Evolutionary conservation across 2,329 filamentous ascomycete genomes (phyloP).

Genomic region (Curvularia eragrostidis): DNA sequence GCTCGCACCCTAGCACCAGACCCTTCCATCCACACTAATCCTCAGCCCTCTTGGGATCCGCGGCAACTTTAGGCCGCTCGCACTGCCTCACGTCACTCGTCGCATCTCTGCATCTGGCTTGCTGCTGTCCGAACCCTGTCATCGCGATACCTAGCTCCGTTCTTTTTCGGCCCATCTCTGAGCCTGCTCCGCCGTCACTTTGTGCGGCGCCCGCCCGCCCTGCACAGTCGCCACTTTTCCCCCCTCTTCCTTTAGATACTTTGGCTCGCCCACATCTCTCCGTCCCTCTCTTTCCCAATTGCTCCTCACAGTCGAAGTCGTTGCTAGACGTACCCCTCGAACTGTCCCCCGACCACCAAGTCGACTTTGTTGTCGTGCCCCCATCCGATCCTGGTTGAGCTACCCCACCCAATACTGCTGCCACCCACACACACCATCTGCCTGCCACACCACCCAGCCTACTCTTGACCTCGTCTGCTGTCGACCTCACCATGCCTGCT

Average conservation of each 20-base stretch:
- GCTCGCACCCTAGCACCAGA: constrained; percentile 19
- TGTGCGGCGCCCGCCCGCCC: constrained; percentile 19
- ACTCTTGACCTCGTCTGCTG: not conserved
- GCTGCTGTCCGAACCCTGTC: constrained; percentile 26
- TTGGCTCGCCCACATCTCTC: constrained; percentile 14
- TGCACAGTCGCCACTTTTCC: constrained; percentile 35
- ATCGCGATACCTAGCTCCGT: constrained; percentile 30
- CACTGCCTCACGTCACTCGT: constrained; percentile 25
- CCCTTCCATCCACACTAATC: constrained; percentile 18
- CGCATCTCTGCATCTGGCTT: constrained; percentile 28
- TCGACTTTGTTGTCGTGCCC: constrained; percentile 11
- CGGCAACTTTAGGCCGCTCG: constrained; percentile 13
- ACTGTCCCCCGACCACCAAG: constrained; percentile 10
- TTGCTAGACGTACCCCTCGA: constrained; percentile 29
- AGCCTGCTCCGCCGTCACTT: constrained; percentile 31
- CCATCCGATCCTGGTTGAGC: constrained; percentile 4
- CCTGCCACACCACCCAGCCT: constrained; percentile 16
- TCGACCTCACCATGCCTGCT: constrained; percentile 48
- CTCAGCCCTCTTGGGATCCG: constrained; percentile 11
- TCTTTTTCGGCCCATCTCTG: constrained; percentile 37
- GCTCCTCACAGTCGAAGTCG: constrained; percentile 28
- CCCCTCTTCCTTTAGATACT: constrained; percentile 29
- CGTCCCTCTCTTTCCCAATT: constrained; percentile 15
- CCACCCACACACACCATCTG: constrained; percentile 14
- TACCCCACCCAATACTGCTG: constrained; percentile 17